Base-by-base conservation (phyloP, 495 filamentous ascomycete species). In the Penicillium herquei region DNA sequence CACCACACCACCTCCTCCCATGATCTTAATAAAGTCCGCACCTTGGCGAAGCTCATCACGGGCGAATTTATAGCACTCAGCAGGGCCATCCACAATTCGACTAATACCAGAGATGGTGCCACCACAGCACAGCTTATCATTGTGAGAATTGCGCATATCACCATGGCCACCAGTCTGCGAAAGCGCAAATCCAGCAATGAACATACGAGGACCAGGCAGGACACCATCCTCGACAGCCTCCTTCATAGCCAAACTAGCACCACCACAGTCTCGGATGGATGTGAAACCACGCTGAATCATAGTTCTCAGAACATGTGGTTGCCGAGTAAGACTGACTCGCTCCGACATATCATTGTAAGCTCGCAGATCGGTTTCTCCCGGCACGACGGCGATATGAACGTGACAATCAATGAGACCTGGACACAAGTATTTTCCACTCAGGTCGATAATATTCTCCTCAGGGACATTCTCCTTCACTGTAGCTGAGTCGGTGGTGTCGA, bases 341-440 rank as follows among this genome's bases (percentile, higher is more conserved):
- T 67, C 37, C 10, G 56, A 43, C 64, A 67, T 58, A 13, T 69
- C 58, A 5, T 52, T 59, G 30, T 62, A 62, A 33, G 59, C 56
- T 5, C 56, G 62, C 13, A 74, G 49, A 11, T 54, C 55, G 37
- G 57, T 51, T 30, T 71, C 65, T n/a, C 78, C 76, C 0, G 78
- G 76, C 0, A 69, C 70, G 0, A 80, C 69, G 9, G 67, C 63
- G 40, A 85, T 66, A 47, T 85, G 83, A 7, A 84, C 81, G 55
- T 85, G 83, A 58, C 72, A 75, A 62, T 86, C 83, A n/a, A 84
- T 82, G 3, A 86, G 65, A 5, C 81, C 82, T 0, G 81, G 81
- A 18, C 77, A 76, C 0, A 84, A 44, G 51, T 76, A 84, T 39
- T 73, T 74, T 13, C 74, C 76, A 0, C 62, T 62, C 5, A 76